Base-by-base conservation (phyloP, 169 alveolate species). In the Plasmodium falciparum region DNA sequence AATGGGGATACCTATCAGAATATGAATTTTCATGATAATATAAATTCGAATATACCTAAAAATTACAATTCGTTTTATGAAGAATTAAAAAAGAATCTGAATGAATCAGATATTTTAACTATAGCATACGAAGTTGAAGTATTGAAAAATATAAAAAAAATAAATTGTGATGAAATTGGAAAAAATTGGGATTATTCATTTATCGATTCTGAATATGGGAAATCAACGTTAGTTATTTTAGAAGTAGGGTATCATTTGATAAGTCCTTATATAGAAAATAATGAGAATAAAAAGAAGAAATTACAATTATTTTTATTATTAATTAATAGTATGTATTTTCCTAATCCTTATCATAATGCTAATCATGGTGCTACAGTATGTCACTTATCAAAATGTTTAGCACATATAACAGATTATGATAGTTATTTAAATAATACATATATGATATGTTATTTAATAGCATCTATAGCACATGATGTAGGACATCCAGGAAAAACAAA, bases 401-500 rank as follows among this genome's bases (percentile, higher is more conserved):
- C 89, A 8, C 88, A 69, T 29, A 76, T 73, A n/a, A 75, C 93
- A n/a, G 80, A 69, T 52, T 75, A 73, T 66, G 88, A 73, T 56
- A 88, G 61, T 17, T 29, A 69, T 54, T 69, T 88, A 66, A 88
- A 75, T 69, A 74, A 75, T 72, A 74, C 88, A 15, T 73, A 88
- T 75, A 70, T 73, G 88, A 88, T 88, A 13, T 88, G 88, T 39
- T 73, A 69, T 22, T 73, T 88, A 66, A 74, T 97, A n/a, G 99
- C 99, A 15, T 93, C 98, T 3, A 90, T 97, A 45, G 98, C 97
- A n/a, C 99, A 97, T 76, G 99, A 97, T 74, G 98, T 95, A 9
- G 99, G 99, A 2, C 99, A 97, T 61, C 98, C 98, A 4, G 99
- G 98, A 1, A 90, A 93, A 76, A 97, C 96, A 54, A 97, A 96